These are phyloP conservation scores for Trichoderma polysporum DNA, from an alignment of 2,329 filamentous ascomycete genomes.

Conservation along the genomic window DNA sequence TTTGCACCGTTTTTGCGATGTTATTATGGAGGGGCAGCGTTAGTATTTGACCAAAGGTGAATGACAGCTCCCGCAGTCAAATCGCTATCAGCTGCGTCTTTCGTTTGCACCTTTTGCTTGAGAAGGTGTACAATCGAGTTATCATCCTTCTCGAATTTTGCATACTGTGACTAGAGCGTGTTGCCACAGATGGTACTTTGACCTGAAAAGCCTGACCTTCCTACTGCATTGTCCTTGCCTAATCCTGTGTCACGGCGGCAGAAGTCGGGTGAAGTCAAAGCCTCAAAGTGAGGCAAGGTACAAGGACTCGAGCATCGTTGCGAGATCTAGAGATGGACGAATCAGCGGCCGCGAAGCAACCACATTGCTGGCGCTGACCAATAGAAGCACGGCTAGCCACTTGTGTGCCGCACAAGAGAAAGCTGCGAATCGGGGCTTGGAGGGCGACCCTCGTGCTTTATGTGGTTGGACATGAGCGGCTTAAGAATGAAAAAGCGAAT, in stretches of 20 bases:
- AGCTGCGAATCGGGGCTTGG: slow-evolving; percentile 11
- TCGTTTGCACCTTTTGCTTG: background rate
- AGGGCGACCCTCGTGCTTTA: slow-evolving; percentile 17
- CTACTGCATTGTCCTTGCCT: background rate
- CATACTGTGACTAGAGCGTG: background rate
- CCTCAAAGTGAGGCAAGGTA: background rate
- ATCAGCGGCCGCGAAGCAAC: slow-evolving; percentile 23
- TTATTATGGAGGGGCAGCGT: background rate
- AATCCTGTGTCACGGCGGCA: background rate
- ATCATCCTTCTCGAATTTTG: background rate
- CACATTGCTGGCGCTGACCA: slow-evolving; percentile 26
- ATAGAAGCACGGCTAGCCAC: background rate
- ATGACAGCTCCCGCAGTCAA: background rate
- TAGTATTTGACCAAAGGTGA: background rate
- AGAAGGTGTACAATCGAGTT: too few species aligned
- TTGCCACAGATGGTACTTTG: background rate
- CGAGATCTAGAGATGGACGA: slow-evolving; percentile 19
- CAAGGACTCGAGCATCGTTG: background rate
- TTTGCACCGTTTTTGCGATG: background rate
- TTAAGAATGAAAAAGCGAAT: background rate
- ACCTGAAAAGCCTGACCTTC: background rate
- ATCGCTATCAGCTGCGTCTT: background rate
- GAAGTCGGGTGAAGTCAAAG: background rate
- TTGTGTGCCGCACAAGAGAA: background rate
- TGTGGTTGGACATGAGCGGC: slow-evolving; percentile 19